phyloP scores from a whole-genome alignment of 2,329 filamentous ascomycete genomes.

The Xylaria sp. region DNA sequence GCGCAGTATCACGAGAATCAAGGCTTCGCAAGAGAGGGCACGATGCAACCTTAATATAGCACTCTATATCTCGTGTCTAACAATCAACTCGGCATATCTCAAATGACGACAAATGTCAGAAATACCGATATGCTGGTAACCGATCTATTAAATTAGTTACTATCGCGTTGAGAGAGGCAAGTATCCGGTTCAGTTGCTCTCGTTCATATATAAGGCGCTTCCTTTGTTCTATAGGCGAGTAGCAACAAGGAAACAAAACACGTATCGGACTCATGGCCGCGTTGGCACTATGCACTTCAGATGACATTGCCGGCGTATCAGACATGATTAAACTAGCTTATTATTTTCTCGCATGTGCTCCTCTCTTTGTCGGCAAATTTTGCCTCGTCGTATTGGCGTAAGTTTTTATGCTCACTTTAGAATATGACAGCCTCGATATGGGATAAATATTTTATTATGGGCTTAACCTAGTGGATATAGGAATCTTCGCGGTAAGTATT shows the following conservation, averaged over 20 bases:
- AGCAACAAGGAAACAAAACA: background rate
- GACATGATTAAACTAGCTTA: background rate
- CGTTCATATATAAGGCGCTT: background rate
- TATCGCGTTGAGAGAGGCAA: background rate
- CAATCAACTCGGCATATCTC: background rate
- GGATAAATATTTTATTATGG: constrained; percentile 17
- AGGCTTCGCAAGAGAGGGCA: background rate
- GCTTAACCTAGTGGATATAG: background rate
- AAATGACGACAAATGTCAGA: background rate
- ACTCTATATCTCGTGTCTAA: background rate
- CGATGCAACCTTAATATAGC: background rate
- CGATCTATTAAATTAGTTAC: background rate
- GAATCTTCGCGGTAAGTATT: background rate
- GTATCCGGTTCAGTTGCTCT: background rate
- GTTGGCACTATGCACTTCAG: background rate
- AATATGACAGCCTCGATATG: constrained; percentile 4
- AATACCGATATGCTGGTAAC: background rate
- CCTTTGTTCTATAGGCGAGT: background rate
- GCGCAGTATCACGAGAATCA: background rate
- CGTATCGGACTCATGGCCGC: background rate
- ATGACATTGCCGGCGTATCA: background rate
- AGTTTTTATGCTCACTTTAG: background rate
- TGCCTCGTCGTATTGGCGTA: constrained; percentile 1
- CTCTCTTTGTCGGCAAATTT: constrained; percentile 20
- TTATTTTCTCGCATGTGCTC: background rate